Percentiles rank a stretch among this genome's conserved stretches.
phyloP scores from a whole-genome alignment of 73 alveolate species.

The Paramecium octaurelia region DNA sequence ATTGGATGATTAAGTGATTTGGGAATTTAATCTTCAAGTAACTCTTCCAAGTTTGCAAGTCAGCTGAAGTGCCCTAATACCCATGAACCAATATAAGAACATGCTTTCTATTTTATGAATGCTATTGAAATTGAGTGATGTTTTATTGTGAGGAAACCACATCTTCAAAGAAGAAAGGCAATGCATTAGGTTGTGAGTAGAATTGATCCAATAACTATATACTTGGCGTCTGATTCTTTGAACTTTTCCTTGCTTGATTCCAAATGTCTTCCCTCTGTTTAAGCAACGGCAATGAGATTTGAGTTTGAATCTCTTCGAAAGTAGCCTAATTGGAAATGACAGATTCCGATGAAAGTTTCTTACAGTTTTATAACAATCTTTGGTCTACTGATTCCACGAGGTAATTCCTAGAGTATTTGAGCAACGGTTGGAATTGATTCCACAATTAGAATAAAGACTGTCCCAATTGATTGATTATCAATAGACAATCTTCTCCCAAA shows the following conservation, averaged over 20 bases:
- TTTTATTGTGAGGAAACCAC: neutral
- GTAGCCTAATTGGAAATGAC: neutral
- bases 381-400: neutral
- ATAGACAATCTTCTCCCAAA: neutral
- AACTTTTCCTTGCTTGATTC: neutral
- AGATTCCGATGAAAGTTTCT: neutral
- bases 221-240: neutral
- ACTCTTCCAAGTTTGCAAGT: constrained; percentile 5
- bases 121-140: neutral
- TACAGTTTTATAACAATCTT: neutral
- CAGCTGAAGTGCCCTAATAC: constrained; percentile 31
- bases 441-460: neutral
- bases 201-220: neutral
- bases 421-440: neutral
- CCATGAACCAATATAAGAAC: constrained; percentile 28
- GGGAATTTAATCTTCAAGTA: neutral
- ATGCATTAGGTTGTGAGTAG: neutral
- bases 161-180: constrained; percentile 29
- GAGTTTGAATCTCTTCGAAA: neutral
- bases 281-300: neutral
- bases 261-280: neutral
- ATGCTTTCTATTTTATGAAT: neutral
- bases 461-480: neutral
- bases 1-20: constrained; percentile 19
- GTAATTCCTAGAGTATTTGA: neutral